Evolutionary conservation across 2,329 filamentous ascomycete genomes (phyloP).

Genomic region (Aureobasidium sp.): DNA sequence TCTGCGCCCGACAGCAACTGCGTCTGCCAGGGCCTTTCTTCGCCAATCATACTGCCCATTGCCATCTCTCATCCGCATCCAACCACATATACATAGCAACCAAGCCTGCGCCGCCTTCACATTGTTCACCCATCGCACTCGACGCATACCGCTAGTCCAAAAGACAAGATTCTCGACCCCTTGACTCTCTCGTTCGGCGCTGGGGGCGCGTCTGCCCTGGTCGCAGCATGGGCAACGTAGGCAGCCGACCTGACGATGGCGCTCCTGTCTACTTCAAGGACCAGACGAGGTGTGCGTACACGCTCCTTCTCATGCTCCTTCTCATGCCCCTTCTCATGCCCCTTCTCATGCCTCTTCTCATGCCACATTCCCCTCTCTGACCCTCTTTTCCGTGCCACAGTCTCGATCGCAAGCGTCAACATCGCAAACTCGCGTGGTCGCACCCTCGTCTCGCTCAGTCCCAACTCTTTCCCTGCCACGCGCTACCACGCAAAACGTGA

Average conservation of each 20-base stretch:
- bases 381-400: constrained; percentile 37
- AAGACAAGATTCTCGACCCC: neutral
- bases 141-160: neutral
- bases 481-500: constrained; percentile 66
- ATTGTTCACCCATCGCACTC: neutral
- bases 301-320: too few species aligned
- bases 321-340: neutral
- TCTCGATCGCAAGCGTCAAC: constrained; percentile 75
- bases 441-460: constrained; percentile 65
- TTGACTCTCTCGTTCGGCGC: neutral
- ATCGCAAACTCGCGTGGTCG: constrained; percentile 73
- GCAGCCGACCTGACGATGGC: constrained; percentile 79
- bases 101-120: neutral
- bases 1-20: neutral
- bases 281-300: constrained; percentile 74
- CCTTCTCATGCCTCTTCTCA: neutral
- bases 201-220: constrained; percentile 3
- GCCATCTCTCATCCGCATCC: neutral
- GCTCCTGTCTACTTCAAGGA: constrained; percentile 76
- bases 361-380: neutral
- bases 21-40: neutral
- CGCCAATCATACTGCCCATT: neutral
- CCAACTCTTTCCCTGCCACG: constrained; percentile 80
- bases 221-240: constrained; percentile 74
- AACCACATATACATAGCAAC: neutral